Evolutionary conservation across 352 stramenopile species (phyloP).

Genomic region (Phytophthora fragariaefolia): DNA sequence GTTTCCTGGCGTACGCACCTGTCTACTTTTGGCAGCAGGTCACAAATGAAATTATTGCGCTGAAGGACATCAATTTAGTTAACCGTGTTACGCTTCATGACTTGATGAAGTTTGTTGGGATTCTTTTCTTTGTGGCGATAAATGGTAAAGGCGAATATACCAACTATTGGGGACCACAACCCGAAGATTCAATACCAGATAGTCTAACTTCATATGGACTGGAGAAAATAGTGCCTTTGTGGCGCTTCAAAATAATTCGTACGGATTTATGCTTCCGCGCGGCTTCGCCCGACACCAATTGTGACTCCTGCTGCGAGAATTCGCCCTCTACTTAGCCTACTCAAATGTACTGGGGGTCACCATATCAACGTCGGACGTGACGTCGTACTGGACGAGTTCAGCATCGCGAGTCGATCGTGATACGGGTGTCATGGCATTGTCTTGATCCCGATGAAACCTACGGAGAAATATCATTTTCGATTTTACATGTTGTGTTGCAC

Average conservation of each 20-base stretch:
- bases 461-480: background rate
- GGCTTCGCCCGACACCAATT: background rate
- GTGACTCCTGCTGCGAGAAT: background rate
- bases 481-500: background rate
- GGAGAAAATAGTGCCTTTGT: too few relatives aligned
- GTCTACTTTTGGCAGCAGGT: background rate
- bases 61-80: too few relatives aligned
- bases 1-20: background rate
- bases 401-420: background rate
- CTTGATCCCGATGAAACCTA: background rate
- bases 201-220: too few relatives aligned
- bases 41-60: background rate
- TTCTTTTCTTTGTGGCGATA: background rate
- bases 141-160: background rate
- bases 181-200: background rate
- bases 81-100: background rate
- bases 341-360: background rate
- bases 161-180: background rate
- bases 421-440: background rate
- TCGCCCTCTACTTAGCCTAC: background rate
- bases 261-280: too few relatives aligned
- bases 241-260: too few relatives aligned
- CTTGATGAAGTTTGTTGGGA: background rate
- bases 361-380: background rate
- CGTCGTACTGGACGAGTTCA: background rate